Evolutionary conservation across 345 rosid species (phyloP), one percentile per base, ranked within the genome.

Genomic region (Gossypium arboreum): DNA sequence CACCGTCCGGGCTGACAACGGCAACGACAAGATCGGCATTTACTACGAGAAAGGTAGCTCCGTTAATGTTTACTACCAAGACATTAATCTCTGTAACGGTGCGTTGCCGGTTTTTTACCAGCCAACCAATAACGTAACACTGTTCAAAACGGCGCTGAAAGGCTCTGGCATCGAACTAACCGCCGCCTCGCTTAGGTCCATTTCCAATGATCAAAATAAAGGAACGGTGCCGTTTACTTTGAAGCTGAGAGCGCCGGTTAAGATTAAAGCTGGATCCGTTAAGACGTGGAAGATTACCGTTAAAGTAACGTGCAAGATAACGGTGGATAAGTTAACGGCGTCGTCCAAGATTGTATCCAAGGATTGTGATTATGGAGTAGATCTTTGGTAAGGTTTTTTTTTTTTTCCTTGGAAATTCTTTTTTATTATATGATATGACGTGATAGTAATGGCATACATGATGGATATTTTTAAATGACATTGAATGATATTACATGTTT

Each of bases 271-370:
- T 11, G 99, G 97, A 16, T 83, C 91, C 13, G 85, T 91, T 3
- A 91, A 83, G 87, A 88, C 96, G 22, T 95, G 98, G 98, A 83
- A 77, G 73, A 77, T 93, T 5, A 82, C 85, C 61, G 89, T 87
- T 27, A 91, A 91, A 9, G 75, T 93, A 71, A 69, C 79, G 76
- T 95, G 99, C 57, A 88, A 88, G 54, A 67, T 95, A 74, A 88
- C 90, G 83, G 94, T 93, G 79, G 90, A 93, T 71, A 82, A 86
- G 55, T 74, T 95, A 68, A 89, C 94, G 79, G 79, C 86, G 43
- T 73, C 75, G 51, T 85, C 94, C 10, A 85, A 80, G 66, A 79
- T 93, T 18, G 69, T 89, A 50, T 78, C 86, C 0, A 76, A 83
- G 81, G 70, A 85, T 11, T 94, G 98, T 77, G 79, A 81, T 55